Evolutionary conservation across 2,329 filamentous ascomycete species (phyloP).

Genomic region (Polychaeton citri): DNA sequence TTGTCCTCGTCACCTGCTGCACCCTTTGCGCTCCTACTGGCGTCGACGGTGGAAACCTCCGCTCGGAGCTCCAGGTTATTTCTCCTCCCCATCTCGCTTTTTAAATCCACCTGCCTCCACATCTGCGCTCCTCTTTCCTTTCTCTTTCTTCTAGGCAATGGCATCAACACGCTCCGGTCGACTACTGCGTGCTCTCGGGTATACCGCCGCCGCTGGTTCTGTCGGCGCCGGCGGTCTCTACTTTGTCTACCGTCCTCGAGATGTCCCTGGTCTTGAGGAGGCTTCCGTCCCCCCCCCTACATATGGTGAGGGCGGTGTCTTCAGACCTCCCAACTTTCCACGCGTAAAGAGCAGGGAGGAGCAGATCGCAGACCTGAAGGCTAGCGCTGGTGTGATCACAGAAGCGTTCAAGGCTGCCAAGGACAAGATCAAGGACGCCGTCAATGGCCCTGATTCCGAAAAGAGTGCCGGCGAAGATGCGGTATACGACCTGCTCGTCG

Average conservation of each 20-base stretch:
- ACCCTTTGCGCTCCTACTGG: too few species aligned
- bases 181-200: constrained; percentile 29
- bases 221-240: constrained; percentile 46
- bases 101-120: neutral
- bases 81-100: constrained; percentile 1
- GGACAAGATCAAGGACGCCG: constrained; percentile 26
- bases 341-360: constrained; percentile 47
- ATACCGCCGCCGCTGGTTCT: constrained; percentile 42
- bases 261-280: constrained; percentile 57
- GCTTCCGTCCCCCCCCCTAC: constrained; percentile 58
- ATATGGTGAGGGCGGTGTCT: constrained; percentile 54
- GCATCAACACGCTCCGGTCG: neutral
- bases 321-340: constrained; percentile 55
- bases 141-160: neutral
- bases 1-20: too few species aligned
- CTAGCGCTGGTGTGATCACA: constrained; percentile 30
- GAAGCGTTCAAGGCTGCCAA: constrained; percentile 31
- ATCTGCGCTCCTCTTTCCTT: neutral
- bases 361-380: constrained; percentile 49
- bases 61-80: neutral
- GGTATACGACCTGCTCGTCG: constrained; percentile 63
- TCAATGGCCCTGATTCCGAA: constrained; percentile 14
- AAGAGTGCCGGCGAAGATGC: constrained; percentile 25
- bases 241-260: constrained; percentile 53
- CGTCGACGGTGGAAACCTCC: too few species aligned